Evolutionary conservation across 306 rosid genomes (phyloP), one percentile per base, ranked within the genome.

Genomic region (Sicyos baderoa): DNA sequence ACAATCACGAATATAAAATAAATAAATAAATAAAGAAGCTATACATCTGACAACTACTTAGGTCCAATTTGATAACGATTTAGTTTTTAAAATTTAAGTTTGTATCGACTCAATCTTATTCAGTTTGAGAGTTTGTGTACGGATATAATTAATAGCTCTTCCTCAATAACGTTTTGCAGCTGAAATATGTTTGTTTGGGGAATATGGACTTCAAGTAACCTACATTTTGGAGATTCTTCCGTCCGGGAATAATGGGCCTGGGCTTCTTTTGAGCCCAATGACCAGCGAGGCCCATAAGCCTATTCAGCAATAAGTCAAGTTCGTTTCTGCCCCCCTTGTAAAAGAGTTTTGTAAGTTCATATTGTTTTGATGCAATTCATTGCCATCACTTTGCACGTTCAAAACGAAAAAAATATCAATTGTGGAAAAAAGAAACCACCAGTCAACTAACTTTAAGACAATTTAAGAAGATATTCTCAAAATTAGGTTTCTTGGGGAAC

Each of bases 171-270:
- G 56, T 22, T 27, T 76, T 79, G 71, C 89, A 93, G 97, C 71
- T 90, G 29, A 90, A 93, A 66, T 93, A 93, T 54, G 82, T 93
- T 7, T 93, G 99, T 87, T 22, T 93, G 86, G 97, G 99, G 77
- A 88, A 86, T 80, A 85, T 93, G 93, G 91, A 79, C 74, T 79
- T 72, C 64, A 79, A 74, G 54, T 7, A 8, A 37, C 2, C 17
- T 59, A 59, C 45, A 32, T 32, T 32, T 4, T 32, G 37, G 37
- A 32, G 37, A 25, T 1, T 32, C 37, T 32, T 32, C 37, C 4
- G 37, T 32, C 37, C 37, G 37, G 37, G 4, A 49, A 16, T 19
- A 69, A 52, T 69, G 73, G 45, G 29, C 49, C 16, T 69, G 59
- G 61, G 49, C 61, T 52, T 69, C 17, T 52, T 51, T 10, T 25